Conservation (phyloP, 1,139 yeast species). For the Eremothecium gossypii region DNA sequence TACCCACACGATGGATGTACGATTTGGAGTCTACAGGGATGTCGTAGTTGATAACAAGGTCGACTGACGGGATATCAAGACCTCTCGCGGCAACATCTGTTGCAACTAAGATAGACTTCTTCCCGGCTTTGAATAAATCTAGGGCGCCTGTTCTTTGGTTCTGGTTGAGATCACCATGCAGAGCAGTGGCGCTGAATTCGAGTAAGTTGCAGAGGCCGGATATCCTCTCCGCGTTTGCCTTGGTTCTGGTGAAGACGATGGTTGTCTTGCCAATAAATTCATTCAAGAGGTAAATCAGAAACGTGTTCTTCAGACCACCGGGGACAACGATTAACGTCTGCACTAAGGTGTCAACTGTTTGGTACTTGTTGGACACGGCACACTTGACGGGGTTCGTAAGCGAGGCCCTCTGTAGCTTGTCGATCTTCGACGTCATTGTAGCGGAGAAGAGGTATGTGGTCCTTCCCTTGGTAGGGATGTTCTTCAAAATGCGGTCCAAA, state of each 20-base stretch:
- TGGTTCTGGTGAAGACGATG: slow-evolving; percentile 87
- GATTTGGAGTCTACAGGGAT: slow-evolving; percentile 98
- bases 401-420: slow-evolving; percentile 89
- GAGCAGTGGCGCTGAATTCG: slow-evolving; percentile 84
- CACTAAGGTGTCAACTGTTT: slow-evolving; percentile 85
- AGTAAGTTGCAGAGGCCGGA: slow-evolving; percentile 71
- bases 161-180: slow-evolving; percentile 91
- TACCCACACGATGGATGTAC: slow-evolving; percentile 92
- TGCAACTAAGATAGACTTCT: slow-evolving; percentile 75
- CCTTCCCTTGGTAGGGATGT: slow-evolving; percentile 65
- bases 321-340: slow-evolving; percentile 90
- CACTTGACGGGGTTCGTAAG: slow-evolving; percentile 82
- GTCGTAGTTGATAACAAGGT: slow-evolving; percentile 84
- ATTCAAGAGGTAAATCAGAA: slow-evolving; percentile 68
- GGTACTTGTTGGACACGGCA: slow-evolving; percentile 79
- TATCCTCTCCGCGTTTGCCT: slow-evolving; percentile 90
- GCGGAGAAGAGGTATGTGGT: slow-evolving; percentile 89
- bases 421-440: slow-evolving; percentile 92
- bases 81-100: slow-evolving; percentile 99
- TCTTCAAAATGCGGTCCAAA: slow-evolving; percentile 71
- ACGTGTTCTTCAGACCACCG: slow-evolving; percentile 87
- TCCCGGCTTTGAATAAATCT: slow-evolving; percentile 84
- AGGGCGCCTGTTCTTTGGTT: slow-evolving; percentile 87
- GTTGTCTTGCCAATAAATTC: slow-evolving; percentile 80
- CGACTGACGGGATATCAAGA: slow-evolving; percentile 90